Evolutionary conservation across 2,329 filamentous ascomycete genomes (phyloP).

Genomic region (Aurifilum marmelostoma): DNA sequence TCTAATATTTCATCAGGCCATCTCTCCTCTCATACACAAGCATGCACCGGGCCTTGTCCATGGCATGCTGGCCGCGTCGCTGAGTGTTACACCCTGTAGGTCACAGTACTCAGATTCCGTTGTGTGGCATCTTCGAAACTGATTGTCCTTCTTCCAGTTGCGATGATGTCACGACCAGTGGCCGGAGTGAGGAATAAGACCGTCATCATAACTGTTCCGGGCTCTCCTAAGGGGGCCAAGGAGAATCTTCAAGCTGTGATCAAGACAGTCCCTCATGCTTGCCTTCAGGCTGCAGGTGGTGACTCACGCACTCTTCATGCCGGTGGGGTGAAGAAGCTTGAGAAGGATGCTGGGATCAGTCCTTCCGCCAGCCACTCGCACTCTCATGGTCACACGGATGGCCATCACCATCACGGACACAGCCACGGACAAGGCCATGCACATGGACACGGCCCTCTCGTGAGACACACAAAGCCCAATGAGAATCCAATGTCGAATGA

Average conservation of each 20-base stretch:
- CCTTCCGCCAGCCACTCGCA: slow-evolving; percentile 35
- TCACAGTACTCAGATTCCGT: slow-evolving; percentile 23
- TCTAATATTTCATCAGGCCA: slow-evolving; percentile 57
- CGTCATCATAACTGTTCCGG: slow-evolving; percentile 85
- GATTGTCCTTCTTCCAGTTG: slow-evolving; percentile 61
- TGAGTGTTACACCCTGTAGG: slow-evolving; percentile 88
- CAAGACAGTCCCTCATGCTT: slow-evolving; percentile 94
- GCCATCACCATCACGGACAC: slow-evolving; percentile 55
- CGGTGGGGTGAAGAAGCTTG: slow-evolving; percentile 81
- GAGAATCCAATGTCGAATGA: slow-evolving; percentile 64
- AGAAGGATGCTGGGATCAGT: slow-evolving; percentile 74
- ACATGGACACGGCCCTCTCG: slow-evolving; percentile 67
- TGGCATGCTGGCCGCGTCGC: slow-evolving; percentile 85
- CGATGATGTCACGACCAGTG: slow-evolving; percentile 93
- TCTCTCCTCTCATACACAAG: slow-evolving; percentile 78
- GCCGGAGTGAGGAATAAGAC: slow-evolving; percentile 83
- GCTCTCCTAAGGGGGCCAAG: slow-evolving; percentile 91
- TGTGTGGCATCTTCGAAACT: slow-evolving; percentile 26
- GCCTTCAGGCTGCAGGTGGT: slow-evolving; percentile 80
- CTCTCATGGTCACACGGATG: slow-evolving; percentile 48
- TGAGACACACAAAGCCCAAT: slow-evolving; percentile 71
- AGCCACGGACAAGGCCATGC: slow-evolving; percentile 58
- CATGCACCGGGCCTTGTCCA: slow-evolving; percentile 92
- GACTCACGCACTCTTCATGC: slow-evolving; percentile 80
- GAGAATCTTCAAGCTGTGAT: slow-evolving; percentile 91